phyloP scores from a whole-genome alignment of 768 basidiomycete genomes.

The Naganishia vishniacii region DNA sequence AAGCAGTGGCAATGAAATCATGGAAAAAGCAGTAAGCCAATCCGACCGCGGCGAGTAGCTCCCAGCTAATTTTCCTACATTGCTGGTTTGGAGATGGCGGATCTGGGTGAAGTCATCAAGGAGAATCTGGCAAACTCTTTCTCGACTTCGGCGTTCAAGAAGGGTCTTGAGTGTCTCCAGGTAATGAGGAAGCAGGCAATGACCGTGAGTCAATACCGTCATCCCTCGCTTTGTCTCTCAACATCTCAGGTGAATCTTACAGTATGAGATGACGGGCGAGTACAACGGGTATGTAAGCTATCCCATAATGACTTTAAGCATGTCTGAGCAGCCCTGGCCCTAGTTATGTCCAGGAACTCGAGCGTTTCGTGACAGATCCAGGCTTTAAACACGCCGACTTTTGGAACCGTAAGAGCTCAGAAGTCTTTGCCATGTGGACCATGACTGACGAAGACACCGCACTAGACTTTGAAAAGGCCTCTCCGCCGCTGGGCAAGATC shows the following conservation, averaged over 20 bases:
- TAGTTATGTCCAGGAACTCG: constrained; percentile 37
- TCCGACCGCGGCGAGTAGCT: no score
- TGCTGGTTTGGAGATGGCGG: constrained; percentile 50
- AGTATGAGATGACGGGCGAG: constrained; percentile 45
- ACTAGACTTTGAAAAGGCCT: constrained; percentile 39
- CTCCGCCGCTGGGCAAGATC: constrained; percentile 34
- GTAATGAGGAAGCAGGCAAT: constrained; percentile 63
- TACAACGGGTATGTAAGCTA: constrained; percentile 36
- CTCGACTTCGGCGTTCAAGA: constrained; percentile 59
- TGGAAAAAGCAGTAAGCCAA: constrained; percentile 75
- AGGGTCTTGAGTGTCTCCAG: constrained; percentile 69
- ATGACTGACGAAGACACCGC: neutral
- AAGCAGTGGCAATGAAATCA: constrained; percentile 63
- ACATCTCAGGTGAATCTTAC: neutral
- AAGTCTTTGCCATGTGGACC: neutral
- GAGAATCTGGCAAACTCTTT: constrained; percentile 70
- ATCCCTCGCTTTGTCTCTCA: no score
- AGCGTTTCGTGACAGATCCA: constrained; percentile 32
- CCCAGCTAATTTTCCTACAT: no score
- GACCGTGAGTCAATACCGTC: constrained; percentile 52
- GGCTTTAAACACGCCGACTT: constrained; percentile 45
- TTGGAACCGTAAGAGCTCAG: constrained; percentile 38
- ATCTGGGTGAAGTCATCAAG: constrained; percentile 64
- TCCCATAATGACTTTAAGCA: neutral
- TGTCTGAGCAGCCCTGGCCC: neutral